Evolutionary conservation across 1,139 yeast species (phyloP).

Genomic region (Magnusiomyces clavatus): DNA sequence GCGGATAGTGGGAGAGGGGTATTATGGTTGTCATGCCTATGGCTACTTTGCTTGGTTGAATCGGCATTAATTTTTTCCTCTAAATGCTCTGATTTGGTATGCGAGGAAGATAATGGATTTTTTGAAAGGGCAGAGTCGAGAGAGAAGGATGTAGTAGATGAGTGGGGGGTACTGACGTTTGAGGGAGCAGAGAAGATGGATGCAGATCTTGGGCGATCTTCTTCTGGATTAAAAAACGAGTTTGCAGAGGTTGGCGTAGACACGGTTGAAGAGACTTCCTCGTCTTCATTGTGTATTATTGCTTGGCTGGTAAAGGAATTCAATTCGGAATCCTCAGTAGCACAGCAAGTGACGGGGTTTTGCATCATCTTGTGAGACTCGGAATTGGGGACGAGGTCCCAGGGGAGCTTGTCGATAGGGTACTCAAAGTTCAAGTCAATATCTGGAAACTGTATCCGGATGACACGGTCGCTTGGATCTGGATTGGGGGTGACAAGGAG

Average conservation of each 20-base stretch:
- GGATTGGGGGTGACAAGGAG: slow-evolving; percentile 43
- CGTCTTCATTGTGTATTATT: no score
- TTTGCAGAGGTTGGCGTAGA: slow-evolving; percentile 1
- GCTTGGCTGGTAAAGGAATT: no score
- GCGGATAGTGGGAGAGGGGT: background rate
- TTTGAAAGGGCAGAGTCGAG: slow-evolving; percentile 27
- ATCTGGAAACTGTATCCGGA: slow-evolving; percentile 70
- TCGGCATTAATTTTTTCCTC: no score
- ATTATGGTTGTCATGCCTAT: no score
- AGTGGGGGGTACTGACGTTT: no score
- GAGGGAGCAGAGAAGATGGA: no score
- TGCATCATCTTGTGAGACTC: slow-evolving; percentile 1
- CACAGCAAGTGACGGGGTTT: no score
- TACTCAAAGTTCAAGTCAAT: slow-evolving; percentile 59
- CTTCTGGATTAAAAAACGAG: background rate
- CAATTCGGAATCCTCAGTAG: no score
- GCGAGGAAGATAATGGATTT: slow-evolving; percentile 12
- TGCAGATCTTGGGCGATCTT: no score
- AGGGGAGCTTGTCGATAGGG: slow-evolving; percentile 53
- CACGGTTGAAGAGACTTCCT: slow-evolving; percentile 9
- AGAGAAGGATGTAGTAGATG: background rate
- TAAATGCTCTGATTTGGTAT: slow-evolving; percentile 31
- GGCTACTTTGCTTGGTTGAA: slow-evolving; percentile 16
- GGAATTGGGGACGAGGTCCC: slow-evolving; percentile 13
- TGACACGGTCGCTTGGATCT: slow-evolving; percentile 36